phyloP scores from a whole-genome alignment of 1,284 basidiomycete genomes.

The Leccinum idahoense region DNA sequence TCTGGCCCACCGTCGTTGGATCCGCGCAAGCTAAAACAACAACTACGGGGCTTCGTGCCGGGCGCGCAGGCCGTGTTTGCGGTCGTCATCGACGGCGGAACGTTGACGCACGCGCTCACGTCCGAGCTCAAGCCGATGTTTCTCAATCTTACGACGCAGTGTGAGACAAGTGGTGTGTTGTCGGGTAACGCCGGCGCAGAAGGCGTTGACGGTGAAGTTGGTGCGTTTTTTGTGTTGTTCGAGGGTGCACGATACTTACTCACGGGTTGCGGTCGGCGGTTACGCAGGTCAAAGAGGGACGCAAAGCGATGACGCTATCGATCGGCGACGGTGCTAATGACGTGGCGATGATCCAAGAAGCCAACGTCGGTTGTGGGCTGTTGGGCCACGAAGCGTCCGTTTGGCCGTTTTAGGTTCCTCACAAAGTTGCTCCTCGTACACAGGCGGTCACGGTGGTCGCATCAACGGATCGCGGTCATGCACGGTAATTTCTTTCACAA shows the following conservation, averaged over 20 bases:
- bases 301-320: constrained; percentile 92
- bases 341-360: constrained; percentile 98
- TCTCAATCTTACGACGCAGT: constrained; percentile 89
- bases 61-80: constrained; percentile 76
- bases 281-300: constrained; percentile 84
- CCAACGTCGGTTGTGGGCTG: constrained; percentile 93
- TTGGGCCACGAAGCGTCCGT: constrained; percentile 95
- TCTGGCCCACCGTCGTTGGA: constrained; percentile 60
- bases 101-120: constrained; percentile 77
- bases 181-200: constrained; percentile 94
- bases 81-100: constrained; percentile 96
- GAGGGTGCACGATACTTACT: neutral
- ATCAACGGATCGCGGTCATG: constrained; percentile 95
- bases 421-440: constrained; percentile 92
- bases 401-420: constrained; percentile 94
- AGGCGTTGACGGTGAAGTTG: constrained; percentile 91
- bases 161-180: constrained; percentile 95
- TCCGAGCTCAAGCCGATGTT: constrained; percentile 81
- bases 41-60: constrained; percentile 56
- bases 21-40: constrained; percentile 31
- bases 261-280: constrained; percentile 1
- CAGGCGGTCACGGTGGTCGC: constrained; percentile 80
- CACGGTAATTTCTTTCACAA: constrained; percentile 99
- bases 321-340: constrained; percentile 98
- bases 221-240: constrained; percentile 40